Evolutionary conservation across 495 filamentous ascomycete genomes (phyloP).

Genomic region (Daldinia bambusicola): DNA sequence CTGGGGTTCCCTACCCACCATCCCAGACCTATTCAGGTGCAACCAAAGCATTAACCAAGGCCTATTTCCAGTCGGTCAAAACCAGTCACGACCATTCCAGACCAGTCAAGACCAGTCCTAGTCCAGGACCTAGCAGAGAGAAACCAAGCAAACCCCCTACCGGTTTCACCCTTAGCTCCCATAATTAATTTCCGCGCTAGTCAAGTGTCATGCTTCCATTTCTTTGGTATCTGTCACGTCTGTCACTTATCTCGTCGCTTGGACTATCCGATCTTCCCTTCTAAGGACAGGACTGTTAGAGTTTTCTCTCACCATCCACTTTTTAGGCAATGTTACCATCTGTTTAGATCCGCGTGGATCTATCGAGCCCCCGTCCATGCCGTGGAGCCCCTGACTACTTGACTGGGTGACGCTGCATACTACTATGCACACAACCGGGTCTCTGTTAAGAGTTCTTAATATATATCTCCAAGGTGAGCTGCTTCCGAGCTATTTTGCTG

Average conservation of each 20-base stretch:
- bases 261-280: constrained; percentile 28
- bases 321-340: constrained; percentile 37
- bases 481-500: constrained; percentile 32
- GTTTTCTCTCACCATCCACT: constrained; percentile 29
- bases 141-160: constrained; percentile 18
- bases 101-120: constrained; percentile 1
- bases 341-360: constrained; percentile 36
- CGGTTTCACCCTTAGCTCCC: constrained; percentile 39
- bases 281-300: background rate
- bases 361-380: constrained; percentile 17
- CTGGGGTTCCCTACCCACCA: constrained; percentile 21
- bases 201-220: constrained; percentile 25
- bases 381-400: constrained; percentile 20
- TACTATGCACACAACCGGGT: constrained; percentile 13
- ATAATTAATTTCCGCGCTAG: constrained; percentile 41
- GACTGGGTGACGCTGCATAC: constrained; percentile 20
- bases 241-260: constrained; percentile 4
- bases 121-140: background rate
- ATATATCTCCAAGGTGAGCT: constrained; percentile 47
- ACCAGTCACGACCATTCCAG: background rate
- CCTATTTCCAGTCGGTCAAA: constrained; percentile 15
- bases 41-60: background rate
- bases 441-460: constrained; percentile 44
- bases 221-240: constrained; percentile 22
- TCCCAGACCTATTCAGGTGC: constrained; percentile 24